Evolutionary conservation across 805 yeast species (phyloP).

Genomic region (Grigorovia jiainica): DNA sequence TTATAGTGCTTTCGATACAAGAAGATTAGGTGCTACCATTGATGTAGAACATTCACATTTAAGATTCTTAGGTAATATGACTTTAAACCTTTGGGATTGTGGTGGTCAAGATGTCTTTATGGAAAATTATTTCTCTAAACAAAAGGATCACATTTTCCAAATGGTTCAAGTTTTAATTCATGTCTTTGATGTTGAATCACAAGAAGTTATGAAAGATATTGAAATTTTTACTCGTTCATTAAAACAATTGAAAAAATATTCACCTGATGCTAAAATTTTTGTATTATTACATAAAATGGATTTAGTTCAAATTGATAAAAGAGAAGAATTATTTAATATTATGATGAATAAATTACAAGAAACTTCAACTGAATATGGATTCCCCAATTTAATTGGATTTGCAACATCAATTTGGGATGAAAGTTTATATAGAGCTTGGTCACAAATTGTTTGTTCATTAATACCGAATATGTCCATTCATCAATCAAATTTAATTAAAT

Average conservation of each 20-base stretch:
- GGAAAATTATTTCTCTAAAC: slow-evolving; percentile 86
- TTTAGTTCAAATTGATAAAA: slow-evolving; percentile 74
- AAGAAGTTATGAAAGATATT: slow-evolving; percentile 84
- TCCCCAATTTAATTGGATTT: slow-evolving; percentile 63
- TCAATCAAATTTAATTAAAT: slow-evolving; percentile 62
- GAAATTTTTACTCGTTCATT: slow-evolving; percentile 82
- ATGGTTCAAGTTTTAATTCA: slow-evolving; percentile 93
- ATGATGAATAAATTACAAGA: slow-evolving; percentile 77
- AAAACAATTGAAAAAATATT: slow-evolving; percentile 68
- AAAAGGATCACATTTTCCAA: slow-evolving; percentile 84
- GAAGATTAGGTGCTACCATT: slow-evolving; percentile 92
- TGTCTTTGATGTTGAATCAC: slow-evolving; percentile 92
- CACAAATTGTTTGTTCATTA: slow-evolving; percentile 85
- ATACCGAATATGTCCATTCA: slow-evolving; percentile 84
- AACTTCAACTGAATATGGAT: slow-evolving; percentile 60
- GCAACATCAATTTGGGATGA: slow-evolving; percentile 98
- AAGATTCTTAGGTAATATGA: slow-evolving; percentile 88
- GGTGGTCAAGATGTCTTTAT: slow-evolving; percentile 96
- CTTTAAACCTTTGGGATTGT: slow-evolving; percentile 94
- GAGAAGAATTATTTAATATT: slow-evolving; percentile 72
- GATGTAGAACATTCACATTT: slow-evolving; percentile 97
- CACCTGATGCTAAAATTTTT: slow-evolving; percentile 87
- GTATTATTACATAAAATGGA: slow-evolving; percentile 94
- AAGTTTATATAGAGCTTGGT: slow-evolving; percentile 93
- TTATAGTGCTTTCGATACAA: slow-evolving; percentile 92